Evolutionary conservation across 371 early-diverging fungal species (phyloP).

Genomic region (Circinella umbellata): DNA sequence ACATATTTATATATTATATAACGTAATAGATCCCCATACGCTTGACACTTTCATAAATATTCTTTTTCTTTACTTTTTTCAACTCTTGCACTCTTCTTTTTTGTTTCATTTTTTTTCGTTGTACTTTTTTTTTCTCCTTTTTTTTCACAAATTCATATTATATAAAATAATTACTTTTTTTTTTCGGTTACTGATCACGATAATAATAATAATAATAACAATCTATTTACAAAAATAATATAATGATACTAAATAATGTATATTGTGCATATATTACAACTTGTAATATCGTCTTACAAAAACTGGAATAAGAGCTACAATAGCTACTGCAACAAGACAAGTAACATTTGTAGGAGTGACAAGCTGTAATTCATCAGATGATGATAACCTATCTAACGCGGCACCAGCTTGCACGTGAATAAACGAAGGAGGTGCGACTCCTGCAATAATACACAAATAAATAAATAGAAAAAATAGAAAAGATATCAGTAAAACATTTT

Average conservation of each 20-base stretch:
- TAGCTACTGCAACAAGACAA: slow-evolving; percentile 46
- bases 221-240: too few relatives aligned
- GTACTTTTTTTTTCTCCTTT: too few relatives aligned
- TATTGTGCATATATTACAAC: slow-evolving; percentile 15
- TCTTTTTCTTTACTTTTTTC: too few relatives aligned
- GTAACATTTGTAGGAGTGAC: slow-evolving; percentile 47
- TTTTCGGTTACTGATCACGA: too few relatives aligned
- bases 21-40: too few relatives aligned
- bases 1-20: background rate
- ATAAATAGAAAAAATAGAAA: background rate
- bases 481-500: background rate
- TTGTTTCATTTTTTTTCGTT: too few relatives aligned
- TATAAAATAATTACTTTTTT: too few relatives aligned
- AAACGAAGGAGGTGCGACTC: slow-evolving; percentile 63
- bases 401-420: slow-evolving; percentile 74
- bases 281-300: slow-evolving; percentile 39
- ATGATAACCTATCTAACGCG: slow-evolving; percentile 60
- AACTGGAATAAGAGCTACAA: slow-evolving; percentile 53
- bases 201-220: too few relatives aligned
- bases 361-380: slow-evolving; percentile 51
- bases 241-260: background rate
- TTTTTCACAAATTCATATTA: too few relatives aligned
- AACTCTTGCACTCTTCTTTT: too few relatives aligned
- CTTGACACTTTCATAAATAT: too few relatives aligned
- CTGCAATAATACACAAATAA: slow-evolving; percentile 22